Percentiles rank a stretch among this genome's conserved stretches.
Conservation (phyloP, 1,139 yeast genomes). For the Suhomyces ambrosiae region DNA sequence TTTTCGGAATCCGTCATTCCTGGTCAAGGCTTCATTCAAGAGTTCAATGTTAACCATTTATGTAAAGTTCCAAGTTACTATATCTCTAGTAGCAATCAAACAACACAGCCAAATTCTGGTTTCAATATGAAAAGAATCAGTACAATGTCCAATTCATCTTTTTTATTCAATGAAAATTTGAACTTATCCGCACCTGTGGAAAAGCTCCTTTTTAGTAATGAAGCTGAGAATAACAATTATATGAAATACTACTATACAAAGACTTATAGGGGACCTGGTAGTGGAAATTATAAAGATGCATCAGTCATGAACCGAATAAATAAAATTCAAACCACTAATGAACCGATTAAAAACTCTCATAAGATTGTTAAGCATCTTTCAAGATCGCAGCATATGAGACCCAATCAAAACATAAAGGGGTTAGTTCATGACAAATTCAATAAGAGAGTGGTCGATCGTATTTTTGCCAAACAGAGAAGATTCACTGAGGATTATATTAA, state of each 20-base stretch:
- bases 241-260: constrained; percentile 45
- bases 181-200: constrained; percentile 40
- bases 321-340: constrained; percentile 27
- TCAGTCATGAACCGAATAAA: constrained; percentile 45
- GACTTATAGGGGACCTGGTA: constrained; percentile 49
- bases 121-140: constrained; percentile 22
- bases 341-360: constrained; percentile 19
- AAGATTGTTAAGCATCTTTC: constrained; percentile 14
- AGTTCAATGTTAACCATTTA: constrained; percentile 43
- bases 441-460: constrained; percentile 33
- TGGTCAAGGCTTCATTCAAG: constrained; percentile 50
- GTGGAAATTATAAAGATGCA: constrained; percentile 51
- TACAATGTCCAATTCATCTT: constrained; percentile 25
- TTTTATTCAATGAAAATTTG: constrained; percentile 26
- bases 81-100: constrained; percentile 30
- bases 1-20: constrained; percentile 45
- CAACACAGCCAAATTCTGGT: constrained; percentile 5
- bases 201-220: constrained; percentile 39
- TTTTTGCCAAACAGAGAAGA: constrained; percentile 33
- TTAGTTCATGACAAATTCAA: constrained; percentile 40
- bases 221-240: constrained; percentile 37
- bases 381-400: constrained; percentile 17
- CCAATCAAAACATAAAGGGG: constrained; percentile 37
- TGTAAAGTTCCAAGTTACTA: constrained; percentile 50
- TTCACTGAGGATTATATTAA: constrained; percentile 42